phyloP scores from a whole-genome alignment of 441 rosid genomes.

The Erysimum pusillum region DNA sequence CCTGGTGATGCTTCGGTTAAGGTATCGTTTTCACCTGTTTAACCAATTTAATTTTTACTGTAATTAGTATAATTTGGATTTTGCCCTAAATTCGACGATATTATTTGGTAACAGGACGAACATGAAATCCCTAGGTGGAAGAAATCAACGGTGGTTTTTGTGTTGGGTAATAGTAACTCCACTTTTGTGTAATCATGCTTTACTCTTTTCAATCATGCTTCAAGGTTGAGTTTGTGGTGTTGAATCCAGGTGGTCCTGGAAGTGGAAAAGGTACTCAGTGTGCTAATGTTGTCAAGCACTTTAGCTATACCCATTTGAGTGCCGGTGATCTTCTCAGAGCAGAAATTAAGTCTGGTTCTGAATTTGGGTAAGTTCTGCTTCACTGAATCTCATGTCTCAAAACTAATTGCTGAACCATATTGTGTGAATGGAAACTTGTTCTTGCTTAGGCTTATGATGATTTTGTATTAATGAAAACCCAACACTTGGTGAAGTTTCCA shows the following conservation, averaged over 20 bases:
- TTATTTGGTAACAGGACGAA: conserved; percentile 53
- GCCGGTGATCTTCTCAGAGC: conserved; percentile 96
- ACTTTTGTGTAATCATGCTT: conserved; percentile 5
- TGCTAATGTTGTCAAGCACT: conserved; percentile 71
- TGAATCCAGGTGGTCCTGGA: conserved; percentile 80
- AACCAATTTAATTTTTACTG: not conserved
- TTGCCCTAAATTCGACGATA: not conserved
- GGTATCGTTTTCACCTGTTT: conserved; percentile 44
- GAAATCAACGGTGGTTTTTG: conserved; percentile 80
- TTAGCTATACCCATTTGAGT: conserved; percentile 87
- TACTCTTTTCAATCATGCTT: not conserved
- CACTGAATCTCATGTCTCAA: conserved; percentile 6
- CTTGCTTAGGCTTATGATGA: not conserved
- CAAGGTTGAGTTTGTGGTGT: not conserved
- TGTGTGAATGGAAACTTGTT: not conserved
- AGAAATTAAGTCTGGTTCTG: conserved; percentile 84
- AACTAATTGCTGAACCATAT: not conserved
- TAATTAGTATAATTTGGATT: not conserved
- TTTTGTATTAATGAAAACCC: not conserved
- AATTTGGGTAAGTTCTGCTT: conserved; percentile 69
- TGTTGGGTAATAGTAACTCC: conserved; percentile 63
- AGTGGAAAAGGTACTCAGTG: conserved; percentile 97
- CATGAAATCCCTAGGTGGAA: conserved; percentile 56
- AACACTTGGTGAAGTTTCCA: not conserved
- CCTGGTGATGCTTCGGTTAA: conserved; percentile 49